phyloP scores from a whole-genome alignment of 2,329 filamentous ascomycete genomes.

The Exophiala oligosperma region DNA sequence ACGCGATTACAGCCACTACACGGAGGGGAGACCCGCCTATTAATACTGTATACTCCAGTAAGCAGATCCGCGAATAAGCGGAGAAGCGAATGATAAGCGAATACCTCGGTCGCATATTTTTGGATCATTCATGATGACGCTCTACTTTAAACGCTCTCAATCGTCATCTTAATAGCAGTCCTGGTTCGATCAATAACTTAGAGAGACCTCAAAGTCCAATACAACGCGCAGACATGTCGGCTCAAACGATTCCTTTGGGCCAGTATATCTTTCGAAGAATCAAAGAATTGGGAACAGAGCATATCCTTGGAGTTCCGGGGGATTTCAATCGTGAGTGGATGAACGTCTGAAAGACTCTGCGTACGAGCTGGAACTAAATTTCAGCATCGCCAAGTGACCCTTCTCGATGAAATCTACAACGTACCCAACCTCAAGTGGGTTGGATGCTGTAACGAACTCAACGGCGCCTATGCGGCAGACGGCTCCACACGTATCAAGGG shows the following conservation, averaged over 20 bases:
- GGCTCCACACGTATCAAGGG: slow-evolving; percentile 74
- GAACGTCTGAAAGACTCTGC: not conserved
- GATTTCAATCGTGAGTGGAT: slow-evolving; percentile 33
- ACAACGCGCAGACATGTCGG: slow-evolving; percentile 9
- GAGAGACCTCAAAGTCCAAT: not conserved
- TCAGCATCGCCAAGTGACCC: slow-evolving; percentile 33
- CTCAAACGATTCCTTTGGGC: slow-evolving; percentile 30
- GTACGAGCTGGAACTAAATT: not conserved
- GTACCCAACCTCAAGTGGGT: slow-evolving; percentile 42
- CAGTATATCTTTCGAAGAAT: slow-evolving; percentile 53
- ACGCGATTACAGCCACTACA: no score
- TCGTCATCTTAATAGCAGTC: no score
- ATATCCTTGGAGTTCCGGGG: slow-evolving; percentile 54
- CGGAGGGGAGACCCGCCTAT: no score
- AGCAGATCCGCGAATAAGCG: slow-evolving; percentile 2
- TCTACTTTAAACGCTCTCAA: no score
- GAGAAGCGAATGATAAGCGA: no score
- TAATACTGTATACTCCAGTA: no score
- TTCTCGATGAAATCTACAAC: slow-evolving; percentile 56
- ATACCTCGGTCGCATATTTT: no score
- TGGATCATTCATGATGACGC: no score
- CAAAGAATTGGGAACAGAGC: slow-evolving; percentile 48
- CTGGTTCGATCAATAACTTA: no score
- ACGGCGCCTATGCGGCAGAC: slow-evolving; percentile 71
- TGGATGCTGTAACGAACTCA: slow-evolving; percentile 62